These are phyloP conservation scores for Carex myosuroides DNA, from an alignment of 176 grass and related monocot species.

Conservation along the genomic window DNA sequence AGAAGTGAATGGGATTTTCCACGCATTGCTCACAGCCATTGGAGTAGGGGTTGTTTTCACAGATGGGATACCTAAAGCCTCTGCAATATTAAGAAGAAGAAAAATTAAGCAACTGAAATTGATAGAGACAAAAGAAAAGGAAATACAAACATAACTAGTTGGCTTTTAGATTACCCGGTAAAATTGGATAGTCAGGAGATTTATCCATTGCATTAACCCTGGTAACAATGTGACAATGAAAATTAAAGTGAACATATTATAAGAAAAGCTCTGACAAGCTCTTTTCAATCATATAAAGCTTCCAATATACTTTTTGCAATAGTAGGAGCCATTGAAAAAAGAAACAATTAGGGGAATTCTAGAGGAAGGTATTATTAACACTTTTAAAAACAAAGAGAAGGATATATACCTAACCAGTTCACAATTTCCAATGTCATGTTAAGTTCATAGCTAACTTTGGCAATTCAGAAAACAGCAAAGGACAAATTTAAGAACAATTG, in stretches of 20 bases:
- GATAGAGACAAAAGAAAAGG: background rate
- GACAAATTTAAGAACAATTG: background rate
- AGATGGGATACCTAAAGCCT: background rate
- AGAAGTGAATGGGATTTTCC: constrained; percentile 17
- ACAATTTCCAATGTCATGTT: background rate
- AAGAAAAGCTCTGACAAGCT: background rate
- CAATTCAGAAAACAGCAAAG: background rate
- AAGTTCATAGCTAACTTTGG: background rate
- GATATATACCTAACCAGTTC: background rate
- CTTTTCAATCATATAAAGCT: background rate
- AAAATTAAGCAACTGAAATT: background rate
- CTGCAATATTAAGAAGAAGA: background rate
- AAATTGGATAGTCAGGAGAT: background rate
- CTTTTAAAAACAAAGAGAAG: background rate
- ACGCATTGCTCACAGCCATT: constrained; percentile 11
- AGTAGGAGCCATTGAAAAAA: background rate
- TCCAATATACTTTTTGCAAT: background rate
- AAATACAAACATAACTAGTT: background rate
- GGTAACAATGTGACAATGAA: background rate
- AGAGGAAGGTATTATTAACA: background rate
- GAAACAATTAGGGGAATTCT: background rate
- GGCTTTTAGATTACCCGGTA: background rate
- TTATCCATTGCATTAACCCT: constrained; percentile 23
- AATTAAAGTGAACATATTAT: background rate
- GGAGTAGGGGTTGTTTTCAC: background rate